Evolutionary conservation across 106 monocot genomes (phyloP).

Genomic region (Phalaenopsis aphrodite): DNA sequence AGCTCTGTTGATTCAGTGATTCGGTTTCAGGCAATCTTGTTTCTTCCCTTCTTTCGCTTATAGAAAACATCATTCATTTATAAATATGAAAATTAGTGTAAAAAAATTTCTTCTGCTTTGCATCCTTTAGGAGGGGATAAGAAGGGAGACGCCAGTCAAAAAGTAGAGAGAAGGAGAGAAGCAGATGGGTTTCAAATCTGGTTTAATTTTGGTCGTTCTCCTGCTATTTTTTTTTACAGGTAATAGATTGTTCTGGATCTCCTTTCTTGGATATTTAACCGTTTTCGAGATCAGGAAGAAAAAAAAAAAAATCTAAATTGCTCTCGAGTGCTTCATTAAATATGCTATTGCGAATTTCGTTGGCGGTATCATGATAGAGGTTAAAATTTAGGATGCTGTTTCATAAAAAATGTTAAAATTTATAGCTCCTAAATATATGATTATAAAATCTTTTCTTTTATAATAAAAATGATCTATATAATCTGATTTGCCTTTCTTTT

Average conservation of each 20-base stretch:
- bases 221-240: not conserved
- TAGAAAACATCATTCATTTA: not conserved
- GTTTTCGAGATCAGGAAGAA: not conserved
- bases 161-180: not conserved
- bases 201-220: not conserved
- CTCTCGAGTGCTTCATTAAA: not conserved
- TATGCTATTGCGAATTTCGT: not conserved
- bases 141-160: not conserved
- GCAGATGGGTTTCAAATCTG: not conserved
- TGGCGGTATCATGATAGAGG: not conserved
- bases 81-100: not conserved
- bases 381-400: not conserved
- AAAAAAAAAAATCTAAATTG: not conserved
- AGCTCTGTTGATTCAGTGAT: too few species aligned
- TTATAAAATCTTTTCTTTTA: too few species aligned
- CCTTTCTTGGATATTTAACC: not conserved
- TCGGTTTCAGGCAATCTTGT: too few species aligned
- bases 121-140: not conserved
- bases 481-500: too few species aligned
- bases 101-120: not conserved
- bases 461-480: too few species aligned
- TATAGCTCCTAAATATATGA: not conserved
- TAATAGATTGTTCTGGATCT: not conserved
- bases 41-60: too few species aligned
- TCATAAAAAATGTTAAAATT: not conserved